Evolutionary conservation across 306 rosid genomes (phyloP), one percentile per base, ranked within the genome.

Genomic region (Cicer yamashitae): DNA sequence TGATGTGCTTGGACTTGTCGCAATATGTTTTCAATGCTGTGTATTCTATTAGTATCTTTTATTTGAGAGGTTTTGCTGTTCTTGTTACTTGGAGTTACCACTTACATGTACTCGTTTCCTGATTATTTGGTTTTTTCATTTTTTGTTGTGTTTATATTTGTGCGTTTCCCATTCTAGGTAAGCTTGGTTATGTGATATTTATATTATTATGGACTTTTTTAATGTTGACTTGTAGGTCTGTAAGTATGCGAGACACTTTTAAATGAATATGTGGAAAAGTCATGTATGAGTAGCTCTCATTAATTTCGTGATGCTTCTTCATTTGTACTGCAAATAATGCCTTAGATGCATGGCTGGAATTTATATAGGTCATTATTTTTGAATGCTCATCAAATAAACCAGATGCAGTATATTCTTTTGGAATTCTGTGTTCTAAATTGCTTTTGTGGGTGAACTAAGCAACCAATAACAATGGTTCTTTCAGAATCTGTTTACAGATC

Each of bases 391-490:
- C 7, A 14, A 65, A 48, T 63, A 40, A 76, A 47, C 41, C 22
- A 57, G 71, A 71, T 76, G 62, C 50, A 38, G 44, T 40, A 71
- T 14, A 20, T 64, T 39, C 54, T 43, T 71, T 10, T 52, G 30
- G 22, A 65, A 11, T 63, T 52, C 13, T 40, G 3, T 67, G 14
- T 51, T 65, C 34, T 65, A 51, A 43, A 50, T 63, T 64, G 10
- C 13, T 43, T 82, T 25, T 76, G 34, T 30, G 30, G 6, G 70
- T 47, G 48, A 63, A 38, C 47, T 61, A 40, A 50, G 67, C 66
- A 34, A 9, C 53, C 18, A n/a, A 48, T 71, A 50, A 69, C 50
- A 76, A 70, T 77, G 69, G 22, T 57, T 79, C 57, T 59, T 52
- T 56, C n/a, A 30, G 67, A 53, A 46, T 45, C 51, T 38, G 59